Evolutionary conservation across 2,329 filamentous ascomycete species (phyloP), one percentile per base, ranked within the genome.

Genomic region (Neonectria faginata): DNA sequence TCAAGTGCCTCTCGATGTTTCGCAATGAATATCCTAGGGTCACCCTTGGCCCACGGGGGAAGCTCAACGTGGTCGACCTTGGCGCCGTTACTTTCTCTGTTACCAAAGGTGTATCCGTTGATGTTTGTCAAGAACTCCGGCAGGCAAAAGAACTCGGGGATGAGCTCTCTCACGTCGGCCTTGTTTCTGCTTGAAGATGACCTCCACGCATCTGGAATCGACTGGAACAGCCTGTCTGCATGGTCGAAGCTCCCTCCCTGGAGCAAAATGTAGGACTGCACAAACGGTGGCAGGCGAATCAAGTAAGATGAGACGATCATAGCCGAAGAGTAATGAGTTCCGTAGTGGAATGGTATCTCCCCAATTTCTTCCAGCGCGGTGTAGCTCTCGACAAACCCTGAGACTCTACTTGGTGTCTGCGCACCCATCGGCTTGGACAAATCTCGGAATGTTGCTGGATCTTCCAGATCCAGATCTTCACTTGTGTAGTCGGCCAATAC

Each of bases 301-400:
- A 99, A 86, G 74, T 97, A 99, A 0, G 94, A 97, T 12, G 94
- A 94, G 7, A 99, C 96, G 64, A 97, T 97, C 96, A 98, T 99
- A 8, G 96, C 96, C 2, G 96, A 98, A 1, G 96, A 98, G 78
- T 99, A 99, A 77, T 99, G 97, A 0, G 97, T 99, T 18, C 96
- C 96, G 71, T 98, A 99, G 76, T 99, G 96, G 77, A 97, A 99
- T 0, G 96, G 92, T 0, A 92, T 91, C 50, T 97, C 94, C 8
- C 91, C 93, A 84, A 99, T 97, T 76, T 98, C 96, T 1, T 91
- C 91, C 76, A 99, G 91, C 16, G 93, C 92, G 70, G 90, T 89
- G 77, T 97, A 98, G 31, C 94, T 89, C 72, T 97, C 92, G 56
- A 89, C 86, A 73, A 96, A 97, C 7, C 94, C 92, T 0, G 88